Evolutionary conservation across 106 monocot genomes (phyloP).

Genomic region (Phalaenopsis equestris): DNA sequence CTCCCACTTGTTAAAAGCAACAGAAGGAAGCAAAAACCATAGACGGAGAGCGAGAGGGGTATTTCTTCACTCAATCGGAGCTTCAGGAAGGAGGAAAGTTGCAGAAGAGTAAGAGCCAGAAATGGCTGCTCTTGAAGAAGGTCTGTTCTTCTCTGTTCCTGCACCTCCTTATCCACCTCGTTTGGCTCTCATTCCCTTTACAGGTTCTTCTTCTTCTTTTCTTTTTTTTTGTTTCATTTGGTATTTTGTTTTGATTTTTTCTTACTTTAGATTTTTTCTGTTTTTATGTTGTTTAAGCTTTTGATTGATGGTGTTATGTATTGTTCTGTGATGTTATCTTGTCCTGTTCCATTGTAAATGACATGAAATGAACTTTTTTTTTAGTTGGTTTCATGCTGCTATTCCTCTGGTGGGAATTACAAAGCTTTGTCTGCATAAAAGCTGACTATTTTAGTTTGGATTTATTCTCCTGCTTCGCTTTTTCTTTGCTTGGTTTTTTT

Average conservation of each 20-base stretch:
- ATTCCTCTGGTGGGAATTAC: not conserved
- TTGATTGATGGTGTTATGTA: not conserved
- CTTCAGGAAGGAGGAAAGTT: constrained; percentile 4
- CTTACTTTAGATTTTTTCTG: not conserved
- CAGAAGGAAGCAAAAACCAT: not conserved
- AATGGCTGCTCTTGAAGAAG: not conserved
- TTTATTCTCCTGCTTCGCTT: no score
- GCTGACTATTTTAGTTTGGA: not conserved
- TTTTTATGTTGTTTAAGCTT: no score
- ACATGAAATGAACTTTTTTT: no score
- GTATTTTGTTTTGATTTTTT: not conserved
- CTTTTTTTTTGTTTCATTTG: not conserved
- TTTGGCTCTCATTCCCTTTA: not conserved
- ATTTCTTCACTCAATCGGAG: not conserved
- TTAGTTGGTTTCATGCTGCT: not conserved
- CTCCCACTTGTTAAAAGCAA: not conserved
- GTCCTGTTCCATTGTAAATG: no score
- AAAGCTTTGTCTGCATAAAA: not conserved
- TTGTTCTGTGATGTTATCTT: not conserved
- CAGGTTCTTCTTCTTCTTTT: no score
- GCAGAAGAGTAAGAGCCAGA: not conserved
- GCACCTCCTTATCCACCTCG: not conserved
- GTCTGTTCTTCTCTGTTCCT: not conserved
- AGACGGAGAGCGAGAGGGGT: not conserved
- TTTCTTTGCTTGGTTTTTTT: not conserved